These are phyloP conservation scores for Spergularia azorica DNA, from an alignment of 179 eudicot species.

Conservation along the genomic window DNA sequence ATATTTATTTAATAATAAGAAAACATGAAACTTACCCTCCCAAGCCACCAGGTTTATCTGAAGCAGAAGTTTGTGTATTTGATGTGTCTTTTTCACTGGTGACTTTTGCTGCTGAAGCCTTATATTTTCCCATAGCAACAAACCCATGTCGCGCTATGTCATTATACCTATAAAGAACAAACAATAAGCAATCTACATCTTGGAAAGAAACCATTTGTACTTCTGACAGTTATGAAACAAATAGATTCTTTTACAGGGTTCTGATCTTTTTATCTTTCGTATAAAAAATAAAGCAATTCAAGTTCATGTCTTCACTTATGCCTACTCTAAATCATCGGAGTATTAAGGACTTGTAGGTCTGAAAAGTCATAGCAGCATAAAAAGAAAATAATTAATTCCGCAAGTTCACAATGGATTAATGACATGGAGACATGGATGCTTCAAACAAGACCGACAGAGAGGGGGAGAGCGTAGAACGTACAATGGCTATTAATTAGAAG, in stretches of 20 bases:
- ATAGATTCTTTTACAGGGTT: not conserved
- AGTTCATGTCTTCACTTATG: too few species aligned
- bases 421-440: not conserved
- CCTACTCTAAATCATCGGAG: too few species aligned
- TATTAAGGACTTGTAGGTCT: too few species aligned
- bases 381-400: not conserved
- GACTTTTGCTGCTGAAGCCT: conserved; percentile 23
- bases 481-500: not conserved
- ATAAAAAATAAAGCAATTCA: not conserved
- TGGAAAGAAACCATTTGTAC: not conserved
- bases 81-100: conserved; percentile 42
- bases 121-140: conserved; percentile 57
- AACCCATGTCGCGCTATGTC: conserved; percentile 92
- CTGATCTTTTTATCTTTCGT: not conserved
- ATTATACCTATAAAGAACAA: conserved; percentile 65
- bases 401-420: not conserved
- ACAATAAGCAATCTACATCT: not conserved
- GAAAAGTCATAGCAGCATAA: not conserved
- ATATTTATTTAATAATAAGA: not conserved
- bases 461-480: not conserved
- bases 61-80: conserved; percentile 32
- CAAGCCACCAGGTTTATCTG: conserved; percentile 60
- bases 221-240: not conserved
- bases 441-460: not conserved
- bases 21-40: conserved; percentile 57